These are phyloP conservation scores for Hansenula sp. DNA, from an alignment of 1,139 yeast genomes.

Conservation along the genomic window DNA sequence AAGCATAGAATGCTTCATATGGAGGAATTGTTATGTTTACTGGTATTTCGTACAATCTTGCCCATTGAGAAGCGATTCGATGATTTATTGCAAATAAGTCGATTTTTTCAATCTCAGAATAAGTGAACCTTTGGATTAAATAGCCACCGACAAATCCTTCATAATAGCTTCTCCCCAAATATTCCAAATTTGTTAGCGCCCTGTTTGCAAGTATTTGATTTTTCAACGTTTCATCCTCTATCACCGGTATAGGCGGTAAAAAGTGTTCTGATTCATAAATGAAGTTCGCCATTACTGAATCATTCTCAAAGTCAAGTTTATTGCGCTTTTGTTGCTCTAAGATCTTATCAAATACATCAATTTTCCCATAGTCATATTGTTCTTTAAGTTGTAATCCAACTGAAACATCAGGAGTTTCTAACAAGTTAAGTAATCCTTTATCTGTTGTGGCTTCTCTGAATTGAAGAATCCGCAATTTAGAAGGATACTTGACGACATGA, in stretches of 20 bases:
- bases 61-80: background rate
- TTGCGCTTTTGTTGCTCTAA: background rate
- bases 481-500: background rate
- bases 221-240: background rate
- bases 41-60: background rate
- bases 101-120: background rate
- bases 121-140: background rate
- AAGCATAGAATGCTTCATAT: conserved; percentile 9
- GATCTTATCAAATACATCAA: background rate
- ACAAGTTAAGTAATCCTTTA: background rate
- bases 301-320: background rate
- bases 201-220: background rate
- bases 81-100: background rate
- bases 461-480: background rate
- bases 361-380: background rate
- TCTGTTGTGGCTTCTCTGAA: background rate
- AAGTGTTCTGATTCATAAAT: background rate
- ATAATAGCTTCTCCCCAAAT: background rate
- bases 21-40: conserved; percentile 2
- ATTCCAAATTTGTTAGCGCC: background rate
- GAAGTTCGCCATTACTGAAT: background rate
- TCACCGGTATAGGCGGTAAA: background rate
- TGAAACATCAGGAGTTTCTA: background rate
- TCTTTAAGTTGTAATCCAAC: background rate
- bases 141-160: background rate